These are phyloP conservation scores for Mycena polygramma DNA, from an alignment of 768 basidiomycete species.

Conservation along the genomic window DNA sequence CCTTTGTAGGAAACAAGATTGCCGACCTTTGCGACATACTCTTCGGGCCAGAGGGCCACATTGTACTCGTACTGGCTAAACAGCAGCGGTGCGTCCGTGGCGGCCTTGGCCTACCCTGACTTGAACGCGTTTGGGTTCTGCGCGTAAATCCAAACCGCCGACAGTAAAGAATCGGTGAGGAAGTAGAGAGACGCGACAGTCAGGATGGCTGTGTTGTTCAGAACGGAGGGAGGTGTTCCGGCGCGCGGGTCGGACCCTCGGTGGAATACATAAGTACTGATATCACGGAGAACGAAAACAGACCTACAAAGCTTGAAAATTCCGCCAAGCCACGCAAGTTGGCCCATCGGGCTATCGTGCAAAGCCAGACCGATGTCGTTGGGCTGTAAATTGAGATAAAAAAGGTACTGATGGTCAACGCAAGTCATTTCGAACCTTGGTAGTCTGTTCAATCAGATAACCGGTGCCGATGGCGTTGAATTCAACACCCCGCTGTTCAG, in stretches of 20 bases:
- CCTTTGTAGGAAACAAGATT: slow-evolving; percentile 17
- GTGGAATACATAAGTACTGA: background rate
- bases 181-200: slow-evolving; percentile 41
- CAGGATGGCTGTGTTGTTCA: slow-evolving; percentile 30
- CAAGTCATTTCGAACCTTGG: slow-evolving; percentile 5
- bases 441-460: slow-evolving; percentile 8
- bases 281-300: background rate
- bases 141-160: slow-evolving; percentile 38
- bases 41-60: background rate
- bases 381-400: slow-evolving; percentile 24
- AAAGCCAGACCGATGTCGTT: slow-evolving; percentile 43
- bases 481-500: slow-evolving; percentile 6
- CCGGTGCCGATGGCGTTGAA: slow-evolving; percentile 7
- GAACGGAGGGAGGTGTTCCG: slow-evolving; percentile 22
- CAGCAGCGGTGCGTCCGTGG: slow-evolving; percentile 18
- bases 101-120: background rate
- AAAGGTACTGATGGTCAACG: background rate
- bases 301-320: slow-evolving; percentile 35
- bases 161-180: slow-evolving; percentile 38
- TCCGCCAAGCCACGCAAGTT: slow-evolving; percentile 42
- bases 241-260: slow-evolving; percentile 30
- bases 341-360: slow-evolving; percentile 40
- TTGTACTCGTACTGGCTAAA: slow-evolving; percentile 2
- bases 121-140: slow-evolving; percentile 13
- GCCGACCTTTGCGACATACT: slow-evolving; percentile 15